Base-by-base conservation (phyloP, 192 early-diverging fungal species). In the Cetraspora pellucida region DNA sequence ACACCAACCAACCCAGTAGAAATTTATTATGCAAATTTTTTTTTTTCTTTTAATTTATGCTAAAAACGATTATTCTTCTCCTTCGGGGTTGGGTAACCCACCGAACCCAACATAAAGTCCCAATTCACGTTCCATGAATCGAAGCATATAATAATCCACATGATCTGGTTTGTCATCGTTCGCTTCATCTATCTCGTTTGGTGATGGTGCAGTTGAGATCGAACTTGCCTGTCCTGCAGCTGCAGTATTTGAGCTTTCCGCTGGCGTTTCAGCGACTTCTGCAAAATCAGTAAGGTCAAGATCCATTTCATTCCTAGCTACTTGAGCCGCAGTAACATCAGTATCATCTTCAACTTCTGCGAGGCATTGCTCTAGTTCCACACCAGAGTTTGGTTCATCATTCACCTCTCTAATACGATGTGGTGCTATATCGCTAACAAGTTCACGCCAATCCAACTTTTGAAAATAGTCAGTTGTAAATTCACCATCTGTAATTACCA, bases 401-500 rank as follows among this genome's bases (percentile, higher is more conserved):
- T 79, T 64, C 17, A 77, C 71, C 6, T 72, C 74, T 31, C 78
- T 73, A 9, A 59, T 75, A 3, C 71, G 69, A n/a, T 77, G 73
- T 10, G 83, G 79, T 37, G 76, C 82, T 10, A 84, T 59, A 44
- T 83, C 86, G 23, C 74, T 80, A 25, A 84, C 27, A 77, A 84
- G 72, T 23, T 81, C 83, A 72, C 87, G 83, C 90, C 90, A 91
- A 65, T 91, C 86, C 79, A 87, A 84, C 59, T 84, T 85, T 64
- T 88, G 79, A 43, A 25, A 85, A 44, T 84, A 91, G 43, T 87
- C 89, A 19, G 88, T 90, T 4, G 89, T 92, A 77, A 95, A 94
- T 11, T 84, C 87, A 43, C 92, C 93, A 66, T 93, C 89, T 77
- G 90, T 91, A 57, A 95, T 94, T 10, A 95, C 90, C 8, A 94